Evolutionary conservation across 2,329 filamentous ascomycete genomes (phyloP), one percentile per base, ranked within the genome.

Genomic region (Calonectria fujianensis): DNA sequence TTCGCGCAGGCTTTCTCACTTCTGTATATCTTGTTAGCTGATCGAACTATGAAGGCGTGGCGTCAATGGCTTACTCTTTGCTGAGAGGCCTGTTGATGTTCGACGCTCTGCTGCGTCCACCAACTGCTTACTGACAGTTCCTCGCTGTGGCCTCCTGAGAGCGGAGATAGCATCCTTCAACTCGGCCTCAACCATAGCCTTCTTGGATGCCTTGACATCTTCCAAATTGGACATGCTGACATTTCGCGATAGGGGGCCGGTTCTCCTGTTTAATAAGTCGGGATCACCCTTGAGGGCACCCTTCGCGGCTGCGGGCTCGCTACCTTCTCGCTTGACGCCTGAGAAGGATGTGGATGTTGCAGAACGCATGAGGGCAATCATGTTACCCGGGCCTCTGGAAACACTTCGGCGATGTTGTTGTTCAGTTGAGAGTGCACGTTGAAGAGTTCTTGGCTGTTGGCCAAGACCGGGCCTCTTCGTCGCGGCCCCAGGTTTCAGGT

Each of bases 91-190:
- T 5, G 86, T 86, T 20, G 86, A 87, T 7, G 87, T 86, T 69
- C 92, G 90, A 78, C 90, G 90, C 82, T 95, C 93, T 6, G 91
- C 90, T 32, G 91, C 93, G 77, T 95, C 93, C 4, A 90, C 91
- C 72, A 94, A 88, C 48, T 91, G 90, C 79, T 92, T 93, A 39
- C 92, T 92, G 16, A 93, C 93, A 51, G 94, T 88, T 29, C 91
- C 90, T 59, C 95, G 91, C 80, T 96, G 96, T 1, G 95, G 95
- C 83, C 93, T 95, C 82, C 94, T 93, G 52, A 96, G 83, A 13
- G 92, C 90, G 8, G 90, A 91, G 65, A 97, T 96, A 11, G 95
- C 95, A 73, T 95, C 91, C 77, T 92, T 91, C 41, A 96, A 85
- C 80, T 96, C 93, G 35, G 92, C 91, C 63, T 95, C 92, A 2